These are phyloP conservation scores for Umbilicus rupestris DNA, from an alignment of 164 flowering plant genomes.

Conservation along the genomic window DNA sequence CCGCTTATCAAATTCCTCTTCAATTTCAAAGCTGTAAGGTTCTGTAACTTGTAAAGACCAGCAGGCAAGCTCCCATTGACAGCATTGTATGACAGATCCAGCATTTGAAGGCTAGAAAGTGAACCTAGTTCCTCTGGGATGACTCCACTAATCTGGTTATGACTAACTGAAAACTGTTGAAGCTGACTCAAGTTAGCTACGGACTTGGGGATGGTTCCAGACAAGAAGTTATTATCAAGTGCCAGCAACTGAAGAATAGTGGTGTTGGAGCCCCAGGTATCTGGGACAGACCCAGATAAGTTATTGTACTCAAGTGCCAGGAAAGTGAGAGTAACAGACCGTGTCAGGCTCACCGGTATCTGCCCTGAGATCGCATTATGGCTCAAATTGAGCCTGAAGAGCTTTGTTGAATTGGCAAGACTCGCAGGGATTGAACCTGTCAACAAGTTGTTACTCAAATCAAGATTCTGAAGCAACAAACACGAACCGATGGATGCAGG, in stretches of 20 bases:
- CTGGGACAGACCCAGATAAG: constrained; percentile 29
- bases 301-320: constrained; percentile 31
- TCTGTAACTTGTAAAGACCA: constrained; percentile 24
- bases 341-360: constrained; percentile 22
- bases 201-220: no score
- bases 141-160: constrained; percentile 26
- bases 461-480: constrained; percentile 30
- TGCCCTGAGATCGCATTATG: constrained; percentile 28
- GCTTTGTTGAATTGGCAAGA: constrained; percentile 26
- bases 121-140: constrained; percentile 23
- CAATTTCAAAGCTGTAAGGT: constrained; percentile 39
- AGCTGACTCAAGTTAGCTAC: no score
- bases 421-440: constrained; percentile 25
- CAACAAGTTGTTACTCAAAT: constrained; percentile 32
- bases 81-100: constrained; percentile 24
- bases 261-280: constrained; percentile 20
- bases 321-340: constrained; percentile 20
- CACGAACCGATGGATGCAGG: constrained; percentile 31
- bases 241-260: constrained; percentile 4
- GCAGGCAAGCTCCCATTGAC: constrained; percentile 31
- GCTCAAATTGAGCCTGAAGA: constrained; percentile 34
- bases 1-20: constrained; percentile 43
- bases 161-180: no score
- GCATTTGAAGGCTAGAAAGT: constrained; percentile 19
- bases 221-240: no score